Evolutionary conservation across 2,329 filamentous ascomycete genomes (phyloP).

Genomic region (Phialocephala subalpina): DNA sequence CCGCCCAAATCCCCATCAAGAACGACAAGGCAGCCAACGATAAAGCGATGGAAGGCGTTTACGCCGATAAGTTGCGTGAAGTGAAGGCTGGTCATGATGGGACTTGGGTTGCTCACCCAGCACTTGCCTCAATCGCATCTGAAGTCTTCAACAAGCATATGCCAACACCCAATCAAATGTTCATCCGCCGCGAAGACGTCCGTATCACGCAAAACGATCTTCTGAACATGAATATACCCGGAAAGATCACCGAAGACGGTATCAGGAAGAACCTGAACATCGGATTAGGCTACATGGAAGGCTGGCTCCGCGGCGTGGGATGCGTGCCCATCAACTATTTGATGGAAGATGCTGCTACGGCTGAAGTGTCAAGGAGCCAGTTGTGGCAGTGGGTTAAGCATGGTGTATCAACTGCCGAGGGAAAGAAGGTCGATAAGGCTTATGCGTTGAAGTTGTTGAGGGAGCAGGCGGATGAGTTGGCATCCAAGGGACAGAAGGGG

Average conservation of each 20-base stretch:
- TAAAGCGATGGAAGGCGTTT: slow-evolving; percentile 90
- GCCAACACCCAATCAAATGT: slow-evolving; percentile 97
- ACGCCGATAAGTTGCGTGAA: slow-evolving; percentile 95
- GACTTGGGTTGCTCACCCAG: slow-evolving; percentile 97
- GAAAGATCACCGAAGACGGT: slow-evolving; percentile 88
- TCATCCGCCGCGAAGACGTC: slow-evolving; percentile 89
- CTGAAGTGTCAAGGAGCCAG: slow-evolving; percentile 93
- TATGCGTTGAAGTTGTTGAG: slow-evolving; percentile 87
- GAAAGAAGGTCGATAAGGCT: slow-evolving; percentile 91
- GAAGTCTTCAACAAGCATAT: slow-evolving; percentile 98
- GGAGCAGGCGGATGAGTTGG: slow-evolving; percentile 82
- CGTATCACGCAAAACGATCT: slow-evolving; percentile 86
- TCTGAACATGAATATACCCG: slow-evolving; percentile 97
- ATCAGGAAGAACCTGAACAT: slow-evolving; percentile 99
- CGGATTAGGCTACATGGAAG: slow-evolving; percentile 97
- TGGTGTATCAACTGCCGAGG: slow-evolving; percentile 79
- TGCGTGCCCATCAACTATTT: slow-evolving; percentile 98
- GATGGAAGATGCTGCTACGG: slow-evolving; percentile 98
- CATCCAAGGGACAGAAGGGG: slow-evolving; percentile 78
- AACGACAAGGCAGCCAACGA: slow-evolving; percentile 91
- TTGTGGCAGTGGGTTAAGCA: slow-evolving; percentile 94
- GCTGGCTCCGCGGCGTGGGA: slow-evolving; percentile 92
- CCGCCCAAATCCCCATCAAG: slow-evolving; percentile 98
- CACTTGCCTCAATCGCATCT: slow-evolving; percentile 84
- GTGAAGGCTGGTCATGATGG: slow-evolving; percentile 93